A percentile compares a stretch with the other conserved stretches of the same genome.
These are phyloP conservation scores for Sapria himalayana DNA, from an alignment of 345 rosid genomes.

Conservation along the genomic window DNA sequence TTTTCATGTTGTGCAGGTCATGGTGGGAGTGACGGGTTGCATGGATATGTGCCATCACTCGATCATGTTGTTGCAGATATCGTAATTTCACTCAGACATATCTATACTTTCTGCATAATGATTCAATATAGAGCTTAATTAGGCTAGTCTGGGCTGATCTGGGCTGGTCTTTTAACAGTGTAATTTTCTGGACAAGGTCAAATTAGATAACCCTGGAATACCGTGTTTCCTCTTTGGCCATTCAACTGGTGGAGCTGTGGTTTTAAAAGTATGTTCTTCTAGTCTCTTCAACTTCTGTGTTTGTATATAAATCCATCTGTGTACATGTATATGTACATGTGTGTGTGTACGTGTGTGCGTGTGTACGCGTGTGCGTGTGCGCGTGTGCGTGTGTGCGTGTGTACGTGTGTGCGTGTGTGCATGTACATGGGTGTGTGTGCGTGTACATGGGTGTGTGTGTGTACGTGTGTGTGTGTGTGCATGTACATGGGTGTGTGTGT, in stretches of 20 bases:
- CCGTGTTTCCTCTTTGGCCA: constrained; percentile 98
- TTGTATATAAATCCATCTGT: too few relatives aligned
- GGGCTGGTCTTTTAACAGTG: constrained; percentile 25
- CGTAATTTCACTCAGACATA: constrained; percentile 20
- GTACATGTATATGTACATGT: too few relatives aligned
- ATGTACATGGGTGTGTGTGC: too few relatives aligned
- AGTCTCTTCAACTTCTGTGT: too few relatives aligned
- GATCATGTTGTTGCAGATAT: constrained; percentile 83
- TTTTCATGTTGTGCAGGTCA: constrained; percentile 34
- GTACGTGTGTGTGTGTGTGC: too few relatives aligned
- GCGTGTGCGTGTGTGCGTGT: too few relatives aligned
- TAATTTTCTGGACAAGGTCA: constrained; percentile 68
- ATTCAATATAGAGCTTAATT: neutral
- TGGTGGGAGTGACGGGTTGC: constrained; percentile 99
- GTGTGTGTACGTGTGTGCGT: too few relatives aligned
- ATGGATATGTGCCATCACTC: constrained; percentile 95
- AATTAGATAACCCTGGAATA: constrained; percentile 51
- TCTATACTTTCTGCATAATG: neutral
- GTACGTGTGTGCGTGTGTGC: too few relatives aligned
- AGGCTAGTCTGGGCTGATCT: too few relatives aligned
- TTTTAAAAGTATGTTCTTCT: constrained; percentile 73
- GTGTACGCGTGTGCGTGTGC: too few relatives aligned
- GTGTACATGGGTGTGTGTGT: too few relatives aligned
- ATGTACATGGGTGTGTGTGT: too few relatives aligned
- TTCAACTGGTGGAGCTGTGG: constrained; percentile 95